Evolutionary conservation across 345 rosid genomes (phyloP).

Genomic region (Physaria fendleri): DNA sequence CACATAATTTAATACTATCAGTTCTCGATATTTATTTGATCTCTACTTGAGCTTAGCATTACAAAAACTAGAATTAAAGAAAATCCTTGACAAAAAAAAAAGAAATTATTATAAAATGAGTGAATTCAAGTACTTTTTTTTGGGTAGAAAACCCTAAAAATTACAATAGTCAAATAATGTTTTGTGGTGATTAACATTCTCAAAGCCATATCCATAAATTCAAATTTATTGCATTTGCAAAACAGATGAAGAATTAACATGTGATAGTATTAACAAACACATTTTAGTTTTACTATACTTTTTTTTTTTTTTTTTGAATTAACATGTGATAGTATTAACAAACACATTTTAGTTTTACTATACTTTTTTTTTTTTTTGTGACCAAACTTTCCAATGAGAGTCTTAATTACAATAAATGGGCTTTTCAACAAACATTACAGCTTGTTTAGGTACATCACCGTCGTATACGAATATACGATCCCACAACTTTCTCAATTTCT

Average conservation of each 20-base stretch:
- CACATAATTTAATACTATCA: neutral
- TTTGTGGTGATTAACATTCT: neutral
- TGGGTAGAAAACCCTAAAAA: too few species aligned
- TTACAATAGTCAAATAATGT: too few species aligned
- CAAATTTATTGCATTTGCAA: neutral
- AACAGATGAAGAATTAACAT: neutral
- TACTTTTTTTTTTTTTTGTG: neutral
- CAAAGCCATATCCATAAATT: neutral
- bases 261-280: neutral
- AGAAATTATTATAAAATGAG: too few species aligned
- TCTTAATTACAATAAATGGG: neutral
- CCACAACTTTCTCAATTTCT: conserved; percentile 14
- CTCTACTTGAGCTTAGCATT: neutral
- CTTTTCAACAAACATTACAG: conserved; percentile 15
- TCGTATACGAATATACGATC: neutral
- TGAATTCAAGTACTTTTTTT: too few species aligned
- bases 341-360: neutral
- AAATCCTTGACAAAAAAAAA: too few species aligned
- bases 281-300: neutral
- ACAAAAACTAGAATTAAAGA: too few species aligned
- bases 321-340: neutral
- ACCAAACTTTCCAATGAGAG: conserved; percentile 2
- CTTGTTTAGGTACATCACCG: conserved; percentile 1
- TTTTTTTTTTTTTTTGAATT: neutral
- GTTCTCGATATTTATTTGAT: neutral